Percentiles rank a stretch among this genome's conserved stretches.
These are phyloP conservation scores for Moelleriella libera DNA, from an alignment of 2,329 filamentous ascomycete species.

Conservation along the genomic window DNA sequence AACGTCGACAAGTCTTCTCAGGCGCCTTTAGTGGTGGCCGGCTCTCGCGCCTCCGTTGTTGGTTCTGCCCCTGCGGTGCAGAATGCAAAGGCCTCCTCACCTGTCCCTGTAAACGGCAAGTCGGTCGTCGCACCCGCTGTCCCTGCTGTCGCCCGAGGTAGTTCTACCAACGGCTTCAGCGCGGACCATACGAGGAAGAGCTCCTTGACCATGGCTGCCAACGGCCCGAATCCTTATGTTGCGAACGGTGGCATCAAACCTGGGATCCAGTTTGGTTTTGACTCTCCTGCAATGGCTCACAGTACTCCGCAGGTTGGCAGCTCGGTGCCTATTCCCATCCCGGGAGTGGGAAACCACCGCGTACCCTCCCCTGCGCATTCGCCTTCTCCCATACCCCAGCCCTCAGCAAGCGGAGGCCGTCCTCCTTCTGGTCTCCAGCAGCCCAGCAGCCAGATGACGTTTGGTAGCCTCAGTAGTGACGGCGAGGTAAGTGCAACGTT, in stretches of 20 bases:
- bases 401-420: conserved; percentile 69
- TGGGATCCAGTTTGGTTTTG: conserved; percentile 72
- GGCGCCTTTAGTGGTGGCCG: conserved; percentile 46
- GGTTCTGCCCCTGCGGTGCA: conserved; percentile 33
- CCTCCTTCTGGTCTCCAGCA: conserved; percentile 65
- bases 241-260: conserved; percentile 58
- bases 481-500: conserved; percentile 51
- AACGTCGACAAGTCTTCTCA: conserved; percentile 32
- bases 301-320: conserved; percentile 47
- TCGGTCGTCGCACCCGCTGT: conserved; percentile 55
- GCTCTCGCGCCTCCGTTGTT: conserved; percentile 29
- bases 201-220: conserved; percentile 83
- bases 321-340: conserved; percentile 48
- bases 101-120: conserved; percentile 78
- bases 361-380: conserved; percentile 76
- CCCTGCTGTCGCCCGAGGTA: conserved; percentile 51
- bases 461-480: conserved; percentile 72
- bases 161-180: conserved; percentile 52
- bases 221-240: conserved; percentile 60
- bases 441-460: conserved; percentile 55
- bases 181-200: conserved; percentile 71
- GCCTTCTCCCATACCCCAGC: conserved; percentile 85
- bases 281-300: conserved; percentile 52
- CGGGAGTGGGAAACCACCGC: conserved; percentile 44
- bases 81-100: conserved; percentile 50